Conservation (phyloP, 139 green algal species). For the Haematococcus sp. region DNA sequence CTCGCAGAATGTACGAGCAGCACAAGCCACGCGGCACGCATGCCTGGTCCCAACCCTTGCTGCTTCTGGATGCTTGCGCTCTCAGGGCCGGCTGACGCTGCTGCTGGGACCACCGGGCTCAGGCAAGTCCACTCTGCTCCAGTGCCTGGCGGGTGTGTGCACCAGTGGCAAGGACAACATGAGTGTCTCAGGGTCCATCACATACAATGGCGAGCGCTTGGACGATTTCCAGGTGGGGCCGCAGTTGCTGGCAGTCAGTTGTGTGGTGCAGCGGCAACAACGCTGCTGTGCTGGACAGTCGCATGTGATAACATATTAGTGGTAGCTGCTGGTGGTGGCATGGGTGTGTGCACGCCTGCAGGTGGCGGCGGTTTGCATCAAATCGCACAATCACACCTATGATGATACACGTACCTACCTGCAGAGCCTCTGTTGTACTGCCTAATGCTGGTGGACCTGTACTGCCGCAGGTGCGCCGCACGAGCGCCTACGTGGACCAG, state of each 20-base stretch:
- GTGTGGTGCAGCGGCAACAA: too few species aligned
- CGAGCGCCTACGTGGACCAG: constrained; percentile 6
- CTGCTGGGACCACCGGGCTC: constrained; percentile 63
- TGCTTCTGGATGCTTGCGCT: neutral
- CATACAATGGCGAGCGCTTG: constrained; percentile 29
- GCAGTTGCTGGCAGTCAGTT: too few species aligned
- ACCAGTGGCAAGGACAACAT: neutral
- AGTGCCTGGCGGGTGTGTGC: constrained; percentile 44
- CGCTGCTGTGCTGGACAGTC: too few species aligned
- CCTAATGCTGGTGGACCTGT: too few species aligned
- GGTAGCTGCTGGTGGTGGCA: too few species aligned
- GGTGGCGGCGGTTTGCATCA: too few species aligned
- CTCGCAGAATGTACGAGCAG: neutral
- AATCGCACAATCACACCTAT: too few species aligned
- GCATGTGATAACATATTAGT: too few species aligned
- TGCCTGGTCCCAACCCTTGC: neutral
- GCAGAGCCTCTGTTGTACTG: neutral
- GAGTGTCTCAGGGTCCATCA: neutral
- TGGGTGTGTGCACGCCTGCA: too few species aligned
- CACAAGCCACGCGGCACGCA: neutral
- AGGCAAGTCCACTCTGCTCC: constrained; percentile 59
- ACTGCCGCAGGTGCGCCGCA: constrained; percentile 17
- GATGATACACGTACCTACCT: neutral
- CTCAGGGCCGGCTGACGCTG: constrained; percentile 54
- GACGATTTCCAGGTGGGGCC: constrained; percentile 13